Base-by-base conservation (phyloP, 2,329 filamentous ascomycete species). In the Trichoderma breve region DNA sequence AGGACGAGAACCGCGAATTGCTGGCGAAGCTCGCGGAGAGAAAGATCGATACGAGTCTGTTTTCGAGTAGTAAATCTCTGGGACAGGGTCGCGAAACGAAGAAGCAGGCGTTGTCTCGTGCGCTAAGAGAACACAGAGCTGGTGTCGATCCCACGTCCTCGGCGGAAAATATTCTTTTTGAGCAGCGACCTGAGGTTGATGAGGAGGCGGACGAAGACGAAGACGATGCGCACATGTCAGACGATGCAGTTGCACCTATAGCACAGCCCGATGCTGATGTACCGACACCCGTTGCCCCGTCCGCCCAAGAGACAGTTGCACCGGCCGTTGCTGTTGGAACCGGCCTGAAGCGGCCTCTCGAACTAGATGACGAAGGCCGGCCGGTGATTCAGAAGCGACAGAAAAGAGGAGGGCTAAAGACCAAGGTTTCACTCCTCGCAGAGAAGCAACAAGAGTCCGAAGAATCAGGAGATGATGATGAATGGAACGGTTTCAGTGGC, bases 1-100 rank as follows among this genome's bases (percentile, higher is more conserved):
- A 97, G 81, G 96, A 99, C 79, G 95, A 98, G 81, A 97, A 93
- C 77, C 86, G 93, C 32, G 92, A 90, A 71, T 84, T 99, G 34
- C 86, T 98, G 76, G 92, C 93, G 79, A 95, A 96, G 79, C 86
- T 99, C 30, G 93, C 93, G 21, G 86, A 89, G 73, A 87, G 89
- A 70, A 94, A 92, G 78, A 88, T 96, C 75, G 95, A 98, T 79
- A 97, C 93, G 1, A 93, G 88, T 73, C 84, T 94, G 24, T 91
- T 97, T 73, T 87, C 90, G 72, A 97, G 94, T 80, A 93, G 92
- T 67, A 93, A 89, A 75, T 89, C 90, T 71, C 83, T 98, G 9
- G 95, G 95, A 1, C 89, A 91, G 75, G 88, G 86, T 68, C 90
- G 85, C 78, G 91, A 92, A 81, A 92, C 88, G 53, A 95, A 92